Evolutionary conservation across 345 rosid genomes (phyloP).

Genomic region (Eucalyptus sp.): DNA sequence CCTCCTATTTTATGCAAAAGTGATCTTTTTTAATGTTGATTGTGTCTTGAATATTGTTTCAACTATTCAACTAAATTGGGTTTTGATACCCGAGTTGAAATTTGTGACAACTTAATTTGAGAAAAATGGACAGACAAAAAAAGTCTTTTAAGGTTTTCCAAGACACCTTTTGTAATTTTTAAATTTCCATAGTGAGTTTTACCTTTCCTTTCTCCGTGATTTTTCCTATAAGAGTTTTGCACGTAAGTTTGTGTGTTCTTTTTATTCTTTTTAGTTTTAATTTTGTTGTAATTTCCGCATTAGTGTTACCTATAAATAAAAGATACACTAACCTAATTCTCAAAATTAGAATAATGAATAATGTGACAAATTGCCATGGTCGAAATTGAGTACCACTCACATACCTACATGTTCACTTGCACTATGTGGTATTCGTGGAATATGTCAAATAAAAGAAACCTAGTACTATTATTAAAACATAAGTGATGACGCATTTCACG

Average conservation of each 20-base stretch:
- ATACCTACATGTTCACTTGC: neutral
- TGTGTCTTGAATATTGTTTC: neutral
- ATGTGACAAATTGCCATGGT: neutral
- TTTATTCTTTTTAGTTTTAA: neutral
- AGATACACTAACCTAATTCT: neutral
- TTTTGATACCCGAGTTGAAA: neutral
- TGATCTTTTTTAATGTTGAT: neutral
- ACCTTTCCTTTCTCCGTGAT: fast-evolving
- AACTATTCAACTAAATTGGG: neutral
- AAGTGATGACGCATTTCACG: neutral
- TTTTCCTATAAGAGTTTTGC: neutral
- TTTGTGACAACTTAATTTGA: neutral
- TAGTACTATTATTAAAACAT: neutral
- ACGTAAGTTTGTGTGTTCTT: neutral
- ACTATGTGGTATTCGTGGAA: neutral
- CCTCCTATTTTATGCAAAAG: neutral
- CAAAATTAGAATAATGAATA: neutral
- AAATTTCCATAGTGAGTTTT: neutral
- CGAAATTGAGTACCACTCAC: neutral
- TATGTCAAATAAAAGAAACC: neutral
- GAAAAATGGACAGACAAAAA: neutral
- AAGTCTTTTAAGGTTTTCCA: too few relatives aligned
- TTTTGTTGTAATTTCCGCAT: neutral
- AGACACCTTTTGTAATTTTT: neutral
- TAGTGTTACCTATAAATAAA: neutral